Evolutionary conservation across 2,329 filamentous ascomycete species (phyloP), one percentile per base, ranked within the genome.

Genomic region (Monosporascus sp.): DNA sequence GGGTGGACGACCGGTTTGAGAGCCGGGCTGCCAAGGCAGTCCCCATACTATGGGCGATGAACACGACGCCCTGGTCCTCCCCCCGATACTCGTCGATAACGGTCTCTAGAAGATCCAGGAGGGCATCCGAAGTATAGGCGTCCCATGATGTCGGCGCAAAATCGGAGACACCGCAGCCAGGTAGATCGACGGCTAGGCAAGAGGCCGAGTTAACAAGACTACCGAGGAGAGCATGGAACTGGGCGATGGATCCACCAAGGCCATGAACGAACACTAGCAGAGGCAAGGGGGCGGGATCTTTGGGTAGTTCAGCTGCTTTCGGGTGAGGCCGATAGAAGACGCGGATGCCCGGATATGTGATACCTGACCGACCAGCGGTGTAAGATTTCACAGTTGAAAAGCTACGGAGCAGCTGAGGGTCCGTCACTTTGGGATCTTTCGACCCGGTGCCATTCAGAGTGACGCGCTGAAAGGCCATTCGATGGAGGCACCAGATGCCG

Each of bases 221-320:
- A 20, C 84, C 87, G 17, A 97, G 74, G 5, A 97, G 74, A 31
- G 88, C 83, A 52, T 89, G 81, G 66, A 97, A 97, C 66, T 97
- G 94, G 11, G 90, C 87, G 24, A 91, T 81, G 1, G 90, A 96
- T 48, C 94, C 94, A n/a, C 93, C 94, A 9, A 97, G 79, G 1
- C 94, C 94, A 65, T 97, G 94, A 53, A 97, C 78, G 66, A 95
- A 96, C 44, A 97, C 91, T 3, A 97, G 74, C 9, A 99, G 74
- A 1, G 94, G 94, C 11, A 97, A 73, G 0, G 89, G 86, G 0
- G 81, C 79, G 1, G 90, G 89, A 56, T 85, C 78, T 43, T 77
- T 80, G 3, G 90, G 90, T 4, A 97, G 78, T 68, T 94, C 89
- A 55, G 86, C 82, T n/a, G 86, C 84, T 65, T 97, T 90, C 20